phyloP scores from a whole-genome alignment of 2,329 filamentous ascomycete species.

The Lachnellula hyalina region DNA sequence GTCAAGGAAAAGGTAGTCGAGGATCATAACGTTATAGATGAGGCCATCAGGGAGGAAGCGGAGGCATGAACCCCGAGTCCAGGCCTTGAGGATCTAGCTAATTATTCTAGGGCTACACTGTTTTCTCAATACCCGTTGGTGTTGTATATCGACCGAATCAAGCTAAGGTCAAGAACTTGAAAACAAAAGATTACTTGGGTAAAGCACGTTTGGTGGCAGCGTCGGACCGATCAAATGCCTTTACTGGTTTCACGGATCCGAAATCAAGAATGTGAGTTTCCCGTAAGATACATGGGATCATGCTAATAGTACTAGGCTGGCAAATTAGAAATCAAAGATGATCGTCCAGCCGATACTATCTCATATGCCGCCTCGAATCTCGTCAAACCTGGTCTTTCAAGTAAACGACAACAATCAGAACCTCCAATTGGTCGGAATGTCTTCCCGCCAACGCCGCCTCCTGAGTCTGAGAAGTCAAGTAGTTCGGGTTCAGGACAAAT shows the following conservation, averaged over 20 bases:
- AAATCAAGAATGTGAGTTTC: conserved; percentile 64
- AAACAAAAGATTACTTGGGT: conserved; percentile 95
- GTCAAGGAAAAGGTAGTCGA: conserved; percentile 94
- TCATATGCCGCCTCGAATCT: conserved; percentile 92
- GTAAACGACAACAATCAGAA: conserved; percentile 79
- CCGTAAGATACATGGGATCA: conserved; percentile 3
- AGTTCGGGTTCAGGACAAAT: conserved; percentile 29
- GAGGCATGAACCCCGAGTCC: conserved; percentile 54
- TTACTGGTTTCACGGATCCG: conserved; percentile 74
- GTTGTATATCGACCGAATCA: conserved; percentile 94
- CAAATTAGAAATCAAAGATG: conserved; percentile 60
- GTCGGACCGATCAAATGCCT: conserved; percentile 73
- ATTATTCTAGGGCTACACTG: conserved; percentile 74
- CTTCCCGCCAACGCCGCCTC: conserved; percentile 97
- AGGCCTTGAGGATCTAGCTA: conserved; percentile 8
- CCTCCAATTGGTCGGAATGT: conserved; percentile 73
- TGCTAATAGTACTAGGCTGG: conserved; percentile 38
- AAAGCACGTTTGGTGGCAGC: conserved; percentile 92
- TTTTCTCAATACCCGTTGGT: conserved; percentile 96
- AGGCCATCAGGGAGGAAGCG: conserved; percentile 88
- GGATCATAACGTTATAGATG: conserved; percentile 96
- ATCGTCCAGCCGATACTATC: conserved; percentile 75
- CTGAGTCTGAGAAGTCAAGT: conserved; percentile 68
- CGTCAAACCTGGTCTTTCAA: conserved; percentile 78
- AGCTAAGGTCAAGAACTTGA: conserved; percentile 96